Percentiles rank a stretch among this genome's conserved stretches.
Conservation (phyloP, 1,139 yeast genomes). For the Taphrina flavorubra region DNA sequence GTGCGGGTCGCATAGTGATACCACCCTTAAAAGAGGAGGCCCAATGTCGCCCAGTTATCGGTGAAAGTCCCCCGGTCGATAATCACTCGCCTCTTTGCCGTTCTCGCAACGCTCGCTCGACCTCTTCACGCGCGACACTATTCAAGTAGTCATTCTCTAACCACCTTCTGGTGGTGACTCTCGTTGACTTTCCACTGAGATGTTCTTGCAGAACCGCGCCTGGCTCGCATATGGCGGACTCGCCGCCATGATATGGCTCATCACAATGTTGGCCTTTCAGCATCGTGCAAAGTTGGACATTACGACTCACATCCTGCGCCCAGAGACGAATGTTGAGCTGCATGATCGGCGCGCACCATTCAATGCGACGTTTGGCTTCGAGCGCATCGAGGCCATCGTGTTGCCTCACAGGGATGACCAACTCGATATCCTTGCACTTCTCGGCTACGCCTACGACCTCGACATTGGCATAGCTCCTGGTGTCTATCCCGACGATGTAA, state of each 20-base stretch:
- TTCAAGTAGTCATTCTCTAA: no score
- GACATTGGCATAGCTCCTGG: neutral
- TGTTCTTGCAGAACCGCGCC: neutral
- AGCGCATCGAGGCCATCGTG: neutral
- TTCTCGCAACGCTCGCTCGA: no score
- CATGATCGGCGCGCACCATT: neutral
- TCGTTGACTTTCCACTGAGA: no score
- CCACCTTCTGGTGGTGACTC: no score
- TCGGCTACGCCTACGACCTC: conserved; percentile 1
- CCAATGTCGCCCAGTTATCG: no score
- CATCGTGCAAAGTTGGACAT: neutral
- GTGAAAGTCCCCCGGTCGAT: no score
- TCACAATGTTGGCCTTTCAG: neutral
- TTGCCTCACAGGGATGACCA: neutral
- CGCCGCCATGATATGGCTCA: neutral
- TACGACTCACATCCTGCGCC: neutral
- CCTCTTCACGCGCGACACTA: no score
- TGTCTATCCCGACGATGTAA: neutral
- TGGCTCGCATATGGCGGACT: neutral
- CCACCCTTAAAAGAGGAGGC: no score
- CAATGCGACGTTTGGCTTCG: conserved; percentile 1
- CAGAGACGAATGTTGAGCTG: neutral
- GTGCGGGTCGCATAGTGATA: no score
- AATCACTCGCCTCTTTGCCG: no score
- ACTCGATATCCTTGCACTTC: conserved; percentile 1